Base-by-base conservation (phyloP, 1,284 basidiomycete genomes). In the Amylostereum chailletii region DNA sequence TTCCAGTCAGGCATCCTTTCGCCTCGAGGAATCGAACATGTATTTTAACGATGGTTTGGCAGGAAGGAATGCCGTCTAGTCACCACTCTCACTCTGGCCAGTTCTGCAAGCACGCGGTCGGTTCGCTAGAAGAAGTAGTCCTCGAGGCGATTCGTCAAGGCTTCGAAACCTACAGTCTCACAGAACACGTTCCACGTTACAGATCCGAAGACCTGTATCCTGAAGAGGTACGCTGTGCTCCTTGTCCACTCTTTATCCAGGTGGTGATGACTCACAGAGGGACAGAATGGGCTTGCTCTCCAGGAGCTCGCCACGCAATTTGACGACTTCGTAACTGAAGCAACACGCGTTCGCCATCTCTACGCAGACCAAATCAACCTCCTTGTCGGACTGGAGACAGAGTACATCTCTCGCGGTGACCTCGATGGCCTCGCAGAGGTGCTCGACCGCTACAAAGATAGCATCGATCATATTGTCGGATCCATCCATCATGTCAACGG, bases 81-180 rank as follows among this genome's bases (percentile, higher is more conserved):
- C 92, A 94, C 63, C 95, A 97, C 68, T 95, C 92, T 7, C 94
- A 98, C 63, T 97, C 94, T 5, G 95, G 95, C 33, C 86, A 96
- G 62, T 99, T 97, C 70, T 98, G 95, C 73, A 86, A 82, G 55
- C 96, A 99, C 65, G 95, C 93, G 5, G 64, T 66, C 2, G 85
- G 87, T 4, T 73, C 75, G 0, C 75, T 99, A 27, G 83, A 93
- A 55, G 79, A 89, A 2, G 86, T 94, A 10, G 84, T 96, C 1
- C 62, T 71, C 4, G 83, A 86, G 56, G 94, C 96, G 7, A 83
- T 92, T 49, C 62, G 69, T 2, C 77, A 86, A 62, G 81, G 85
- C 0, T 99, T 98, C 64, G 71, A 77, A 51, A 74, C 88, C 0
- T 98, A 87, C 62, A 92, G 94, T 3, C 72, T 99, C 51, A 90